phyloP scores from a whole-genome alignment of 495 filamentous ascomycete species.

The Aspergillus ellipticus region DNA sequence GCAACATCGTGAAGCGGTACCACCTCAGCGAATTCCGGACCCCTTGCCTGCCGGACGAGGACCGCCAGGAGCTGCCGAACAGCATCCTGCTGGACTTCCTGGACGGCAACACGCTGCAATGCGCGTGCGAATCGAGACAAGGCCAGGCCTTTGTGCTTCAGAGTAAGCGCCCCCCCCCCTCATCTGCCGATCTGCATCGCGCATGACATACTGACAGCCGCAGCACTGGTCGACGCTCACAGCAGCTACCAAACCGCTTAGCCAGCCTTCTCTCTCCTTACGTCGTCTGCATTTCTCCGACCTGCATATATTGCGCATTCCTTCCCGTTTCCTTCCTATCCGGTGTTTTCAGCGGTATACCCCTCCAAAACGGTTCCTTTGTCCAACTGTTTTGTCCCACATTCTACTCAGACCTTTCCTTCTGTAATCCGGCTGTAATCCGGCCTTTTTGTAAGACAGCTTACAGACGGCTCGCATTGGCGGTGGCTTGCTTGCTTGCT shows the following conservation, averaged over 20 bases:
- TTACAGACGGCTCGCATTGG: too few species aligned
- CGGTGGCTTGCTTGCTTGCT: too few species aligned
- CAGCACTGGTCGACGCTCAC: conserved; percentile 17
- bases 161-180: conserved; percentile 48
- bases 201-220: conserved; percentile 9
- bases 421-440: too few species aligned
- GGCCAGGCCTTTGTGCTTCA: conserved; percentile 66
- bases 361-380: conserved; percentile 22
- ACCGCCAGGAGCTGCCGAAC: conserved; percentile 82
- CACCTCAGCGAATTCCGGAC: conserved; percentile 75
- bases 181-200: too few species aligned
- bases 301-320: conserved; percentile 6
- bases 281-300: conserved; percentile 1
- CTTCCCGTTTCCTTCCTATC: conserved; percentile 8
- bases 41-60: conserved; percentile 79
- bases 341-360: conserved; percentile 30
- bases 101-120: conserved; percentile 78
- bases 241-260: conserved; percentile 15
- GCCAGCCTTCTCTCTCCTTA: conserved; percentile 8
- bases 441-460: too few species aligned
- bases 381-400: conserved; percentile 14
- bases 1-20: conserved; percentile 65
- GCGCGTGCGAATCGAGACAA: conserved; percentile 75
- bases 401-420: conserved; percentile 4
- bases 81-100: conserved; percentile 81